Evolutionary conservation across 2,329 filamentous ascomycete genomes (phyloP).

Genomic region (Paecilomyces dactylethromorphus): DNA sequence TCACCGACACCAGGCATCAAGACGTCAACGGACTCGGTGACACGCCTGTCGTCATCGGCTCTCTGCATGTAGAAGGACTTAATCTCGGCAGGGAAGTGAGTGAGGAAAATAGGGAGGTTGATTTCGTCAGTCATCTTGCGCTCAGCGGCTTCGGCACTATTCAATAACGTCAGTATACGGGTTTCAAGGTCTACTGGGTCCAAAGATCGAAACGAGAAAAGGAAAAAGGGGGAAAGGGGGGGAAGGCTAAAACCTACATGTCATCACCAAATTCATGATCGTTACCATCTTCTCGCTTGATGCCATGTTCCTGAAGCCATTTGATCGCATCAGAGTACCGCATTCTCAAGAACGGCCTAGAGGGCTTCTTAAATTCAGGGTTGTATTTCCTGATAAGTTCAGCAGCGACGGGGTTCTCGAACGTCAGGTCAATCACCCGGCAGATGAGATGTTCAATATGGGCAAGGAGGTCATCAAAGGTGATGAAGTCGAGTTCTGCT

Average conservation of each 20-base stretch:
- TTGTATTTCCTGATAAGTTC: constrained; percentile 78
- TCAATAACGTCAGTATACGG: background rate
- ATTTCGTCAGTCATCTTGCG: constrained; percentile 95
- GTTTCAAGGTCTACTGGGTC: background rate
- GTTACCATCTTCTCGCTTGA: constrained; percentile 87
- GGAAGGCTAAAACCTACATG: constrained; percentile 51
- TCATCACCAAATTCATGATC: constrained; percentile 92
- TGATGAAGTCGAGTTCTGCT: constrained; percentile 92
- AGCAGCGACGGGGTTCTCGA: constrained; percentile 67
- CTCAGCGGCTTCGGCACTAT: constrained; percentile 79
- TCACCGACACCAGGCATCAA: constrained; percentile 92
- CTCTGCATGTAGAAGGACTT: constrained; percentile 99
- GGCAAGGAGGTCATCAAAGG: constrained; percentile 77
- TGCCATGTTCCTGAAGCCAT: constrained; percentile 86
- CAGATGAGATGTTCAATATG: constrained; percentile 87
- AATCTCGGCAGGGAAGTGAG: constrained; percentile 94
- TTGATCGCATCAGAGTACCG: constrained; percentile 88
- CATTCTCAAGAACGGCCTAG: constrained; percentile 89
- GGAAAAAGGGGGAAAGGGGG: too few relatives aligned
- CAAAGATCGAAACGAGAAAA: background rate
- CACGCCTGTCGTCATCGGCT: constrained; percentile 67
- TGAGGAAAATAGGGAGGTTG: constrained; percentile 90
- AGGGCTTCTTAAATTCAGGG: constrained; percentile 76
- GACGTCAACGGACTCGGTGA: constrained; percentile 87
- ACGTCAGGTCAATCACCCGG: constrained; percentile 70